These are phyloP conservation scores for Fibroporia radiculosa DNA, from an alignment of 768 basidiomycete species.

Conservation along the genomic window DNA sequence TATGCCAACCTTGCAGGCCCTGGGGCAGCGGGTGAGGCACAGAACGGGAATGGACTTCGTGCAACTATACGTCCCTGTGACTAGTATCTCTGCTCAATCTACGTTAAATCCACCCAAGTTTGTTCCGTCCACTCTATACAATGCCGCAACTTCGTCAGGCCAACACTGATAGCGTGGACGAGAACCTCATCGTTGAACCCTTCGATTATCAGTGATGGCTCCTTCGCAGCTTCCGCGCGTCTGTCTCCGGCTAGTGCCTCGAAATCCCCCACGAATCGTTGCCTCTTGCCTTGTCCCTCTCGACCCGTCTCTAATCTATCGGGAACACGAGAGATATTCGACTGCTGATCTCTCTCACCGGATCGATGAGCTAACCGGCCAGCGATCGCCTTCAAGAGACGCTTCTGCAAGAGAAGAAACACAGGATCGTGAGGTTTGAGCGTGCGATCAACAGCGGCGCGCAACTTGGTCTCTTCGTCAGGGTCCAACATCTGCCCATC, in stretches of 20 bases:
- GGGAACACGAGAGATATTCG: slow-evolving; percentile 3
- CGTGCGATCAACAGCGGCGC: slow-evolving; percentile 55
- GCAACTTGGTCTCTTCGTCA: slow-evolving; percentile 45
- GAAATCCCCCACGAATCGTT: slow-evolving; percentile 7
- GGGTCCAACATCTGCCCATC: slow-evolving; percentile 14
- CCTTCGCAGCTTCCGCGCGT: background rate
- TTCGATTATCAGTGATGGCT: slow-evolving; percentile 31
- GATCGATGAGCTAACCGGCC: slow-evolving; percentile 18
- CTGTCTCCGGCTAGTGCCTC: slow-evolving; percentile 1
- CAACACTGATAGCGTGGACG: slow-evolving; percentile 33
- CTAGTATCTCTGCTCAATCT: no score
- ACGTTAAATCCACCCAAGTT: slow-evolving; percentile 45
- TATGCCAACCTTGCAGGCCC: no score
- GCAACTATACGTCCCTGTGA: no score
- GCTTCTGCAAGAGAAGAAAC: slow-evolving; percentile 52
- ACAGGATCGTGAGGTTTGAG: slow-evolving; percentile 58
- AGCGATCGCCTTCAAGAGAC: slow-evolving; percentile 39
- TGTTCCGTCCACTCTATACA: slow-evolving; percentile 46
- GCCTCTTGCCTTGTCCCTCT: slow-evolving; percentile 9
- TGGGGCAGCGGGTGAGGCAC: no score
- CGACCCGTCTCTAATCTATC: slow-evolving; percentile 17
- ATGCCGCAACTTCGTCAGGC: slow-evolving; percentile 30
- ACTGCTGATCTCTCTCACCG: background rate
- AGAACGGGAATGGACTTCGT: no score
- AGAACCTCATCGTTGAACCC: slow-evolving; percentile 65